Evolutionary conservation across 257 asterid genomes (phyloP), one percentile per base, ranked within the genome.

Genomic region (Scutellaria galericulata): DNA sequence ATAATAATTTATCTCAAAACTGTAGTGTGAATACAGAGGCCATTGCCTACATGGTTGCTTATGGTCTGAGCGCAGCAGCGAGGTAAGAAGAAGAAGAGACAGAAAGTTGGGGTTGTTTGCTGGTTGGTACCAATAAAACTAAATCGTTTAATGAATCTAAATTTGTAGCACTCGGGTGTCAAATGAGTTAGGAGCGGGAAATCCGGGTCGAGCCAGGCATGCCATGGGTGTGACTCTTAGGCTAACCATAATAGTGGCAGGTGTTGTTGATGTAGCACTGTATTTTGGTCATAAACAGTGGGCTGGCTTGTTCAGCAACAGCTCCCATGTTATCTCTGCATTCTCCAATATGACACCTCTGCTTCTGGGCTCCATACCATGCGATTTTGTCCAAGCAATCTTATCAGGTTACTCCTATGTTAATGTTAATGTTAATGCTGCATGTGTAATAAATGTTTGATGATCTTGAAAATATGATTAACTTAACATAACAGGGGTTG

Each of bases 131-230:
- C 55, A 13, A 10, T 52, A 7, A 8, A 22, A 27, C 14, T 55
- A 55, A 55, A 31, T 31, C 37, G 37, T 31, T 24, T 1, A 12
- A 59, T 35, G 47, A 11, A 13, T 59, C 7, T 1, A 13, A 2
- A 18, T 57, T 64, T 78, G 80, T 90, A 93, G 97, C 85, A 87
- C 96, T 0, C 85, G 98, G 76, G 97, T 93, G 66, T 84, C 97
- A 3, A 93, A 93, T 62, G 96, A 89, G 83, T 63, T 93, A 40
- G 97, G 96, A 41, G 89, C 87, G 0, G 96, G 95, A 35, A 81
- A 85, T 56, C 83, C 88, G 0, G 73, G 60, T 7, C 46, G 70
- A 73, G 98, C 98, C 0, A 90, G 78, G 73, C 87, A 70, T 2
- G 94, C 96, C 2, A 82, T 81, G 88, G 53, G 18, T 8, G 96